Percentiles rank a stretch among this genome's conserved stretches.
These are phyloP conservation scores for Podospora didyma DNA, from an alignment of 495 filamentous ascomycete genomes.

Conservation along the genomic window DNA sequence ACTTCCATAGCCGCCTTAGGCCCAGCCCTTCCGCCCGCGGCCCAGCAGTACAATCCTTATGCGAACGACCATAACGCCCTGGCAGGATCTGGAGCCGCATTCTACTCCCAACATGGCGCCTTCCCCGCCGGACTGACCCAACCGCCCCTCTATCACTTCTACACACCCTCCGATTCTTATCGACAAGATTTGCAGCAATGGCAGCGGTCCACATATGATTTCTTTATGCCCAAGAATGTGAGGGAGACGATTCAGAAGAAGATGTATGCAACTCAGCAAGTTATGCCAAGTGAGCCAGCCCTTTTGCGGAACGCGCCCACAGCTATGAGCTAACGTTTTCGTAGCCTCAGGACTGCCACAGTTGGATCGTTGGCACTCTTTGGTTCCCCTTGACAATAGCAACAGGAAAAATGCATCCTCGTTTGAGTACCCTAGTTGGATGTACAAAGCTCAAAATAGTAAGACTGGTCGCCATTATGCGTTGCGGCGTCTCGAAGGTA, in stretches of 20 bases:
- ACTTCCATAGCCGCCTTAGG: constrained; percentile 48
- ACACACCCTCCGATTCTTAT: constrained; percentile 81
- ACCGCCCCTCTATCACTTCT: constrained; percentile 89
- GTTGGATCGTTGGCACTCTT: constrained; percentile 83
- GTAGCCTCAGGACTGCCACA: constrained; percentile 62
- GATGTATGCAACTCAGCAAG: constrained; percentile 76
- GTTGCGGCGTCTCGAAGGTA: constrained; percentile 76
- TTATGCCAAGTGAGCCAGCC: constrained; percentile 64
- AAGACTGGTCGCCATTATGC: constrained; percentile 83
- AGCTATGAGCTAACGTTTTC: neutral
- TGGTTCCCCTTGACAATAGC: constrained; percentile 83
- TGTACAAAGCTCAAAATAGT: constrained; percentile 90
- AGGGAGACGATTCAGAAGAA: constrained; percentile 89
- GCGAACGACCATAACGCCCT: constrained; percentile 51
- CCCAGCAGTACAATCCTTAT: constrained; percentile 60
- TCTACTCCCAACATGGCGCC: constrained; percentile 37
- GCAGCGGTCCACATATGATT: constrained; percentile 79
- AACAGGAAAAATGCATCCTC: constrained; percentile 64
- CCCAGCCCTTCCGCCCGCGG: constrained; percentile 44
- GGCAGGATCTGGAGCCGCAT: constrained; percentile 48
- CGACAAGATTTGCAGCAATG: constrained; percentile 73
- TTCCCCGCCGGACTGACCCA: constrained; percentile 54
- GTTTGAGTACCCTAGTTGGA: constrained; percentile 85
- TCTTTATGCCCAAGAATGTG: constrained; percentile 81
- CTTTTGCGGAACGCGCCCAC: neutral